These are phyloP conservation scores for Cordyceps cateniannulata DNA, from an alignment of 2,329 filamentous ascomycete species.

Conservation along the genomic window DNA sequence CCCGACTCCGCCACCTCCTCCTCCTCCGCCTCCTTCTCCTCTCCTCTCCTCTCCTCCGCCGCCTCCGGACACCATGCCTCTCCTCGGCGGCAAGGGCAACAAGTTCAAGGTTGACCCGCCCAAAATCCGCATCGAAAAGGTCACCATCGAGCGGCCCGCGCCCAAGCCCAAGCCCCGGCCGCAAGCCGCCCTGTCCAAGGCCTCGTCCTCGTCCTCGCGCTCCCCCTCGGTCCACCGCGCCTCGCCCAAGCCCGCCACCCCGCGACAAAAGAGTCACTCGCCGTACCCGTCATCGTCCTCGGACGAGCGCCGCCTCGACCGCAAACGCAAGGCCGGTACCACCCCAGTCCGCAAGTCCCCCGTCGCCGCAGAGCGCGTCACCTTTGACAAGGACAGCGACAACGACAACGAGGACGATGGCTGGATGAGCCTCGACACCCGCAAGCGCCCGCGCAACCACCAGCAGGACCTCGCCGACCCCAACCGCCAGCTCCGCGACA, in stretches of 20 bases:
- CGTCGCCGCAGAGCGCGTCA: conserved; percentile 37
- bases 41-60: neutral
- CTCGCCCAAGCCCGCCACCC: conserved; percentile 34
- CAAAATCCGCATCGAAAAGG: conserved; percentile 46
- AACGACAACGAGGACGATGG: conserved; percentile 45
- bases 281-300: conserved; percentile 33
- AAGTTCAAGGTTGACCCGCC: conserved; percentile 47
- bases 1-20: too few relatives aligned
- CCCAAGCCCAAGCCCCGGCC: conserved; percentile 32
- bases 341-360: conserved; percentile 33
- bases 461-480: conserved; percentile 38
- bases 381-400: conserved; percentile 45
- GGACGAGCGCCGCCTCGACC: conserved; percentile 30
- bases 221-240: conserved; percentile 30
- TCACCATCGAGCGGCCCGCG: conserved; percentile 35
- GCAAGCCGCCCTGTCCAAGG: conserved; percentile 22
- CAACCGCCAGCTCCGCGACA: conserved; percentile 40
- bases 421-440: conserved; percentile 42
- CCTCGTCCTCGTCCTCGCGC: conserved; percentile 27
- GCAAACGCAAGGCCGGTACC: conserved; percentile 43
- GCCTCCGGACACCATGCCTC: conserved; percentile 19
- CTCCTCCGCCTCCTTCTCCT: too few relatives aligned
- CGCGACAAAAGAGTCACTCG: conserved; percentile 35
- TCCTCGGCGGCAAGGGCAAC: conserved; percentile 36
- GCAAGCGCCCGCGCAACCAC: conserved; percentile 42